A percentile compares a stretch with the other conserved stretches of the same genome.
Conservation (phyloP, 1,284 basidiomycete genomes). For the Sporisorium iseilematis-ciliati region DNA sequence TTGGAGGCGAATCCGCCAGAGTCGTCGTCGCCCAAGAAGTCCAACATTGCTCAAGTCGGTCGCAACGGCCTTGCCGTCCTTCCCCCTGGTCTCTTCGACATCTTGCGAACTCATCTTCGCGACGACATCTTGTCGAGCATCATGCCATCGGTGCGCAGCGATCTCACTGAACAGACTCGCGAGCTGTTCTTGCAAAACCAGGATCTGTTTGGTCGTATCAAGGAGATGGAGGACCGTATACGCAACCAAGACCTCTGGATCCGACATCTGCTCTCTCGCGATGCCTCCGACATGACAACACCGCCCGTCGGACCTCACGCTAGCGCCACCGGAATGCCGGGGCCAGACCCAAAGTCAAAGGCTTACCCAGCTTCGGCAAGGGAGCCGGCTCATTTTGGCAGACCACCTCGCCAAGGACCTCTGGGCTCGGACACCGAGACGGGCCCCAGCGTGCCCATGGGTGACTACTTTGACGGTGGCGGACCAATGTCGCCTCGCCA, state of each 20-base stretch:
- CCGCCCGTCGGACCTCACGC: conserved; percentile 23
- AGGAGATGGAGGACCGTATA: conserved; percentile 49
- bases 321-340: conserved; percentile 10
- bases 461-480: conserved; percentile 24
- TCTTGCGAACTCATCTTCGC: conserved; percentile 45
- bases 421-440: conserved; percentile 13
- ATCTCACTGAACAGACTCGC: conserved; percentile 49
- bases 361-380: conserved; percentile 8
- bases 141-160: conserved; percentile 50
- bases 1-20: background rate
- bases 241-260: conserved; percentile 51
- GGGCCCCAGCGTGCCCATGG: background rate
- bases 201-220: conserved; percentile 43
- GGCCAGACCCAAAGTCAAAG: conserved; percentile 17
- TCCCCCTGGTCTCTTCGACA: conserved; percentile 49
- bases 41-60: conserved; percentile 48
- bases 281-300: conserved; percentile 24
- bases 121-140: conserved; percentile 49
- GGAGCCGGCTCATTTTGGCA: conserved; percentile 9
- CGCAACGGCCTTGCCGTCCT: conserved; percentile 53
- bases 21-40: conserved; percentile 18
- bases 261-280: conserved; percentile 39
- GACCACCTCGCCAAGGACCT: conserved; percentile 19
- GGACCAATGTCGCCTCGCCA: conserved; percentile 33
- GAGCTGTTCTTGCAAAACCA: conserved; percentile 53